These are phyloP conservation scores for Pichia ethanolica DNA, from an alignment of 805 yeast genomes.

Conservation along the genomic window DNA sequence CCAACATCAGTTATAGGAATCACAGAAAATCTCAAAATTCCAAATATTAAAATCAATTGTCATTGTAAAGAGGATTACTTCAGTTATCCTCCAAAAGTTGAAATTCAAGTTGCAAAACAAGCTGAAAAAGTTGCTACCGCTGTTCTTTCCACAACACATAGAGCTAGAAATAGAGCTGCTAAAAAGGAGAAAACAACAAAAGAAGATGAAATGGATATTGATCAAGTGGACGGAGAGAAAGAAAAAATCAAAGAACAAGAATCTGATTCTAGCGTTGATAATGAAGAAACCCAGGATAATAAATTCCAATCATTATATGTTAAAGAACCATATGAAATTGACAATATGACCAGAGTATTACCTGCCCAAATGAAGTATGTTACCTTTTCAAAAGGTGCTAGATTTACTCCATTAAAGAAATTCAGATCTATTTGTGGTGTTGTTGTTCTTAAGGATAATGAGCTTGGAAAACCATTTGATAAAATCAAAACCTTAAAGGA, in stretches of 20 bases:
- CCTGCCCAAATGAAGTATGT: conserved; percentile 84
- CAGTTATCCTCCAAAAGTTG: conserved; percentile 84
- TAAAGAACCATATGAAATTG: conserved; percentile 60
- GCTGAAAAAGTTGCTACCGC: conserved; percentile 90
- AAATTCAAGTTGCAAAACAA: conserved; percentile 69
- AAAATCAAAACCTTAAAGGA: conserved; percentile 81
- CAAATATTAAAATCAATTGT: conserved; percentile 74
- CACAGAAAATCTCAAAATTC: conserved; percentile 75
- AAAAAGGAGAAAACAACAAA: conserved; percentile 36
- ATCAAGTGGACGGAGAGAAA: conserved; percentile 27
- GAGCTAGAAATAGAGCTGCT: conserved; percentile 86
- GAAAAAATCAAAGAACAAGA: conserved; percentile 16
- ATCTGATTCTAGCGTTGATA: conserved; percentile 15
- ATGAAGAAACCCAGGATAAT: conserved; percentile 25
- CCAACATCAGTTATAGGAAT: conserved; percentile 91
- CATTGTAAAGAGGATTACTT: conserved; percentile 74
- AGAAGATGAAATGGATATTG: conserved; percentile 37
- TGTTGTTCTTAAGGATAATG: conserved; percentile 59
- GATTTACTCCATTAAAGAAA: conserved; percentile 79
- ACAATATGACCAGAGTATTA: conserved; percentile 79
- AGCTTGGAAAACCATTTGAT: conserved; percentile 53
- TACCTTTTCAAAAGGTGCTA: conserved; percentile 63
- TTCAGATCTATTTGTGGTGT: conserved; percentile 64
- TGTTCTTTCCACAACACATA: conserved; percentile 85
- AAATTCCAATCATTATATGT: conserved; percentile 40